phyloP scores from a whole-genome alignment of 345 rosid species.

The Citrus maxima region DNA sequence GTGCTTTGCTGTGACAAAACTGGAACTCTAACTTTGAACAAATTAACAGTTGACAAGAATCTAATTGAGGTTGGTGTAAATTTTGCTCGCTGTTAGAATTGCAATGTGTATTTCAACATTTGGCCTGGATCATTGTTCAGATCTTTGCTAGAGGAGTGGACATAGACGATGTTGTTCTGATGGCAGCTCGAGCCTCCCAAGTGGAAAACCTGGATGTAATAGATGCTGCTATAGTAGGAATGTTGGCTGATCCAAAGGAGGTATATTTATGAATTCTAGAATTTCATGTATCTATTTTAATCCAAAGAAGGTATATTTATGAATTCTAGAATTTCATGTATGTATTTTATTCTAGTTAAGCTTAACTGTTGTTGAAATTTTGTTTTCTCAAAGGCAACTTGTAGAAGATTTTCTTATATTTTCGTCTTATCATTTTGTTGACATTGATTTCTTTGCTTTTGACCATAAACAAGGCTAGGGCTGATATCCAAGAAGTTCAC shows the following conservation, averaged over 20 bases:
- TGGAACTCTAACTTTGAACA: slow-evolving; percentile 64
- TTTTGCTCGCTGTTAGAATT: background rate
- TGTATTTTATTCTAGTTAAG: background rate
- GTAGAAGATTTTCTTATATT: background rate
- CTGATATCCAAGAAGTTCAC: slow-evolving; percentile 56
- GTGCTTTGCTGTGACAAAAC: slow-evolving; percentile 72
- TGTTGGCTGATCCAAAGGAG: slow-evolving; percentile 71
- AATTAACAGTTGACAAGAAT: slow-evolving; percentile 55
- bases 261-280: slow-evolving; percentile 6
- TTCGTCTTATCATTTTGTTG: background rate
- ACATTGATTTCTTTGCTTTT: slow-evolving; percentile 8
- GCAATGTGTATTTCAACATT: background rate
- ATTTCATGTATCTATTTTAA: background rate
- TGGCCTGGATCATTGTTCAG: slow-evolving; percentile 13
- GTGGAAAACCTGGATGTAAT: slow-evolving; percentile 65
- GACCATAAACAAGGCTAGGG: slow-evolving; percentile 37
- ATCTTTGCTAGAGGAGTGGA: slow-evolving; percentile 50
- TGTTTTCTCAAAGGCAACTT: background rate
- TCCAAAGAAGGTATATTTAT: slow-evolving; percentile 47
- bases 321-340: no score
- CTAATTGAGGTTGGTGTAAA: slow-evolving; percentile 46
- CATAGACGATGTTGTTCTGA: slow-evolving; percentile 41
- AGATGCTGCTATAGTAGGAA: slow-evolving; percentile 59
- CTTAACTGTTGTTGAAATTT: background rate
- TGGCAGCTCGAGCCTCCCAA: slow-evolving; percentile 67